Conservation (phyloP, 2,329 filamentous ascomycete genomes). For the Rachicladosporium sp. region DNA sequence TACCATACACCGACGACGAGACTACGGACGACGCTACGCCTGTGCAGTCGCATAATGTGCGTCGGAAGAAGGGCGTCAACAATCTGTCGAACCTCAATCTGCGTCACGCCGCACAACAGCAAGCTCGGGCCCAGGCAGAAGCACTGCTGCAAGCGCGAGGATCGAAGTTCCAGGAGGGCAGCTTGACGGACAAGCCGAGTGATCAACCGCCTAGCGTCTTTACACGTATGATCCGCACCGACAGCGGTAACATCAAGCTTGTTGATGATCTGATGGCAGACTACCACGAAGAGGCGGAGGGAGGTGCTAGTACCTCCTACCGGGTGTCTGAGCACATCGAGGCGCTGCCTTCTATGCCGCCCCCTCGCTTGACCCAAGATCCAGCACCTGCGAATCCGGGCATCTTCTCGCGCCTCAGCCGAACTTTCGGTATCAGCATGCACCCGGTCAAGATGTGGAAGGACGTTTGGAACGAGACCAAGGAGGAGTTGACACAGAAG, state of each 20-base stretch:
- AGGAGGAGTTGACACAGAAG: slow-evolving; percentile 28
- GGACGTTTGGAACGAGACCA: slow-evolving; percentile 33
- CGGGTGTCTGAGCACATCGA: too few species aligned
- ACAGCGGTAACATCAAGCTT: slow-evolving; percentile 19
- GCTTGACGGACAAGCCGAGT: slow-evolving; percentile 72
- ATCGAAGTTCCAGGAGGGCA: slow-evolving; percentile 64
- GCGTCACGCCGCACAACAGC: slow-evolving; percentile 19
- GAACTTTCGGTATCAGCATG: slow-evolving; percentile 41
- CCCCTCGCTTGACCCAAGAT: too few species aligned
- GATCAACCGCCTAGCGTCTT: slow-evolving; percentile 58
- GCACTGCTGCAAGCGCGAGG: slow-evolving; percentile 29
- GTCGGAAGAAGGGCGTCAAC: slow-evolving; percentile 22
- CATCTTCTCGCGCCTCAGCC: slow-evolving; percentile 45
- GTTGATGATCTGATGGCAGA: slow-evolving; percentile 29
- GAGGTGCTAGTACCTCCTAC: neutral
- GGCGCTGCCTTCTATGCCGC: too few species aligned
- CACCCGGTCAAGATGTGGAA: slow-evolving; percentile 40
- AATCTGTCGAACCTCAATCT: slow-evolving; percentile 24
- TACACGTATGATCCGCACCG: slow-evolving; percentile 32
- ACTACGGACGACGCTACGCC: slow-evolving; percentile 15
- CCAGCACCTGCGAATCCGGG: slow-evolving; percentile 16
- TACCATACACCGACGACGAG: slow-evolving; percentile 10
- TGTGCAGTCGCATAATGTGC: slow-evolving; percentile 16
- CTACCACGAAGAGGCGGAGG: slow-evolving; percentile 16
- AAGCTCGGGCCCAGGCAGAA: slow-evolving; percentile 5